A percentile compares a stretch with the other conserved stretches of the same genome.
These are phyloP conservation scores for Trichoderma sp. DNA, from an alignment of 2,329 filamentous ascomycete genomes.

Conservation along the genomic window DNA sequence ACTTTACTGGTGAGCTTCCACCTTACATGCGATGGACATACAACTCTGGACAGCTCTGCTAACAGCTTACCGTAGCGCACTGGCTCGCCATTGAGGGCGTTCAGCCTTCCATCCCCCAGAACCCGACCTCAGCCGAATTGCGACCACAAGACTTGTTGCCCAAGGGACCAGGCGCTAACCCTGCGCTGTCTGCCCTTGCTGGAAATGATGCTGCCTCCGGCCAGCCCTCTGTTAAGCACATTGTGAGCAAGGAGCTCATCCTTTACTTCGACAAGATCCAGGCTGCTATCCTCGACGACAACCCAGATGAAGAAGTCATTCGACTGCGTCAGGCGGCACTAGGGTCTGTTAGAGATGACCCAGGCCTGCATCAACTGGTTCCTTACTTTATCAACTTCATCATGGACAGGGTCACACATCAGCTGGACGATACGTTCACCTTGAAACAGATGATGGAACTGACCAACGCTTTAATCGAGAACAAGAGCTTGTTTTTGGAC, in stretches of 20 bases:
- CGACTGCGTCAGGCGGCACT: constrained; percentile 78
- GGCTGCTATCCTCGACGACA: constrained; percentile 81
- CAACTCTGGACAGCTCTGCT: background rate
- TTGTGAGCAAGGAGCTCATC: constrained; percentile 91
- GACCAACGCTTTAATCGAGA: constrained; percentile 77
- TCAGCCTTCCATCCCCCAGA: constrained; percentile 93
- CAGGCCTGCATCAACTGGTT: constrained; percentile 89
- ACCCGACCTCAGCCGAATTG: constrained; percentile 82
- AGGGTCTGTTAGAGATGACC: constrained; percentile 81
- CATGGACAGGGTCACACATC: constrained; percentile 92
- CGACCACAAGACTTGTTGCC: constrained; percentile 81
- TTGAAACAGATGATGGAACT: constrained; percentile 91
- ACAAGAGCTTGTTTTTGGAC: constrained; percentile 71
- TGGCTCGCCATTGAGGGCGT: constrained; percentile 98
- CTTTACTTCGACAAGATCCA: constrained; percentile 97
- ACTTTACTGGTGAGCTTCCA: constrained; percentile 71
- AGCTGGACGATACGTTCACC: constrained; percentile 83
- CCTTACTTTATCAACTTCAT: constrained; percentile 97
- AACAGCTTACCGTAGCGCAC: constrained; percentile 60
- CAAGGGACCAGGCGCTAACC: constrained; percentile 85
- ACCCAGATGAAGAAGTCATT: constrained; percentile 71
- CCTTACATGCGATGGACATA: background rate
- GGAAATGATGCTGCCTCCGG: constrained; percentile 80
- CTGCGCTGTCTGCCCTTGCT: constrained; percentile 74
- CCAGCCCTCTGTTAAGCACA: constrained; percentile 91